These are phyloP conservation scores for Forsythia viridissima DNA, from an alignment of 257 asterid genomes.

Conservation along the genomic window DNA sequence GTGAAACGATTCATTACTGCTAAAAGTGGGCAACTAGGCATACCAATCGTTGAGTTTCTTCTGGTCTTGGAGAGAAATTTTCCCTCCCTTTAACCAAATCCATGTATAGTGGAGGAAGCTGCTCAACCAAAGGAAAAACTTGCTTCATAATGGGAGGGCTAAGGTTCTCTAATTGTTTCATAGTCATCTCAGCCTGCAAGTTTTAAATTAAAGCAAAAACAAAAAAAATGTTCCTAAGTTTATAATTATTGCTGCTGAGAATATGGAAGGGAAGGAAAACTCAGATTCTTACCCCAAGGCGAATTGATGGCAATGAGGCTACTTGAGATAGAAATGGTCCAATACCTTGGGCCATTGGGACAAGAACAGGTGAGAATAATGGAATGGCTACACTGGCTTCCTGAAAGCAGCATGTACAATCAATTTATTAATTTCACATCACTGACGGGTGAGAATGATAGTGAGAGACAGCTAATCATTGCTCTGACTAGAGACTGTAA, in stretches of 20 bases:
- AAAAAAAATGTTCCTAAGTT: not conserved
- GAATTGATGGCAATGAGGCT: conserved; percentile 83
- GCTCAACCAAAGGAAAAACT: conserved; percentile 92
- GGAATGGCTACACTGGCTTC: conserved; percentile 91
- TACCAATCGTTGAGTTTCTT: conserved; percentile 90
- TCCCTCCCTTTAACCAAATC: conserved; percentile 93
- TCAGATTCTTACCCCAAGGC: conserved; percentile 73
- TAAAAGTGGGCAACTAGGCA: conserved; percentile 13
- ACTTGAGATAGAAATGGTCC: conserved; percentile 83
- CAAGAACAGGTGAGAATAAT: conserved; percentile 79
- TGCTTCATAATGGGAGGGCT: conserved; percentile 92
- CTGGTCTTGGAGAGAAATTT: conserved; percentile 81
- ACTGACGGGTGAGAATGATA: not conserved
- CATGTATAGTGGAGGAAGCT: conserved; percentile 92
- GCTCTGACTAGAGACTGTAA: not conserved
- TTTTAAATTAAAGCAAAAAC: not conserved
- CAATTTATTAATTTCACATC: not conserved
- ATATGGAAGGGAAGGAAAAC: not conserved
- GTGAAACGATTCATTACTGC: not conserved
- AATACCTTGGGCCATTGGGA: conserved; percentile 81
- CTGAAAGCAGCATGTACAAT: conserved; percentile 41
- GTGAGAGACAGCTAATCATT: too few species aligned
- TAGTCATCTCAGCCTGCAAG: conserved; percentile 90
- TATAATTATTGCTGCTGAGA: not conserved
- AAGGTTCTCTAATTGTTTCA: conserved; percentile 82